These are phyloP conservation scores for Peronospora tabacina DNA, from an alignment of 352 stramenopile genomes.

Conservation along the genomic window DNA sequence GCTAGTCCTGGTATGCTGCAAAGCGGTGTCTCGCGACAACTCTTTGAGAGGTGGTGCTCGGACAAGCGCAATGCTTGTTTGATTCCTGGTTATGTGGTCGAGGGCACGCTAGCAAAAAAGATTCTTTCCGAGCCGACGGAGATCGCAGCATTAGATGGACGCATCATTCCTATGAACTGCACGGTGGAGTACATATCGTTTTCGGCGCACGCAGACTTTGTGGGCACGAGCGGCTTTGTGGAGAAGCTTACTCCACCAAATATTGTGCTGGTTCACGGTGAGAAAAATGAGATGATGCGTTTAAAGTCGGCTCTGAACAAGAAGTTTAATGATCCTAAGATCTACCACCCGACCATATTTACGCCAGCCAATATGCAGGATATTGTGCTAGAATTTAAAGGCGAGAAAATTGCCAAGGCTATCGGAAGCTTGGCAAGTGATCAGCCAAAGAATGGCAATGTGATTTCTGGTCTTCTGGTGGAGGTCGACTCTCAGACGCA, in stretches of 20 bases:
- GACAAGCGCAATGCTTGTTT: slow-evolving; percentile 98
- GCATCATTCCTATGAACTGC: slow-evolving; percentile 91
- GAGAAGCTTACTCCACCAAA: slow-evolving; percentile 89
- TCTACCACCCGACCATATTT: slow-evolving; percentile 75
- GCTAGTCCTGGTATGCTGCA: slow-evolving; percentile 98
- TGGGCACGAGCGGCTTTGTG: slow-evolving; percentile 94
- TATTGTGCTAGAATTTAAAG: slow-evolving; percentile 83
- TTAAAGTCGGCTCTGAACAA: slow-evolving; percentile 90
- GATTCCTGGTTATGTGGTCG: slow-evolving; percentile 98
- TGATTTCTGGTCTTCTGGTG: slow-evolving; percentile 78
- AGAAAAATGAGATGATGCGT: slow-evolving; percentile 97
- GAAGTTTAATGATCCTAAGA: slow-evolving; percentile 85
- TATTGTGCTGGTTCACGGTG: slow-evolving; percentile 94
- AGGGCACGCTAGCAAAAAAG: slow-evolving; percentile 97
- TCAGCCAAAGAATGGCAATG: slow-evolving; percentile 66
- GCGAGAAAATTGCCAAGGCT: slow-evolving; percentile 83
- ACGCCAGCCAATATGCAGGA: slow-evolving; percentile 85
- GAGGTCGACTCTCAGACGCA: slow-evolving; percentile 83
- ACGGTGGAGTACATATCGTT: slow-evolving; percentile 97
- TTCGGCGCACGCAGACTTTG: slow-evolving; percentile 96
- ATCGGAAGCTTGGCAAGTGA: slow-evolving; percentile 66
- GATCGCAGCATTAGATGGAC: slow-evolving; percentile 91
- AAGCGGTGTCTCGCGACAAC: slow-evolving; percentile 93
- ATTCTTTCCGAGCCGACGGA: slow-evolving; percentile 94
- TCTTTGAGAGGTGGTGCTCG: slow-evolving; percentile 97